These are phyloP conservation scores for Coelastrella sp. DNA, from an alignment of 139 green algal genomes.

Conservation along the genomic window DNA sequence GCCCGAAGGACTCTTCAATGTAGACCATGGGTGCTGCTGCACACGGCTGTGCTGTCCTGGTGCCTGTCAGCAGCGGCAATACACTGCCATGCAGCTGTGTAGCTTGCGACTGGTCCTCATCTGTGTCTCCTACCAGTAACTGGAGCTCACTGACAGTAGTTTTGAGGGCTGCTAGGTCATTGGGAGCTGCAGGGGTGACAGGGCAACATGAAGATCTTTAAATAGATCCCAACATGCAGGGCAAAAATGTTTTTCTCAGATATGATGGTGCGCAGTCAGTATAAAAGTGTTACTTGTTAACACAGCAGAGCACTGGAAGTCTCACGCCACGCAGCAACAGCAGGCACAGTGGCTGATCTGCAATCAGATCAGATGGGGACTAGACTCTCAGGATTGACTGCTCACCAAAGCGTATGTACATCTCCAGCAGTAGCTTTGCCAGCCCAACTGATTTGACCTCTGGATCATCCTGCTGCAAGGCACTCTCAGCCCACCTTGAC, in stretches of 20 bases:
- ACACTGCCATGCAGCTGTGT: constrained; percentile 8
- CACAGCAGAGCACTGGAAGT: neutral
- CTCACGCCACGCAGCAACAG: neutral
- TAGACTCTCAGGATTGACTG: neutral
- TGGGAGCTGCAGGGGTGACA: neutral
- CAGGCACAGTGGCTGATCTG: neutral
- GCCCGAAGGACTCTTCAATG: constrained; percentile 7
- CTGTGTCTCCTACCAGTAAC: constrained; percentile 19
- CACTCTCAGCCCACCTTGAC: constrained; percentile 24
- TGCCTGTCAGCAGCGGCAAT: neutral
- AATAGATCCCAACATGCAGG: too few relatives aligned
- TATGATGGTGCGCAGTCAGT: too few relatives aligned
- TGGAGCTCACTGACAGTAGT: constrained; percentile 22
- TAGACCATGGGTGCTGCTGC: neutral
- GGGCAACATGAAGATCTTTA: neutral
- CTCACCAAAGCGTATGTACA: constrained; percentile 41
- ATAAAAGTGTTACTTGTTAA: neutral
- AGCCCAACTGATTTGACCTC: constrained; percentile 40
- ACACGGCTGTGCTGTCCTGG: constrained; percentile 37
- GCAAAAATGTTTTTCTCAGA: too few relatives aligned
- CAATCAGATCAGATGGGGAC: neutral
- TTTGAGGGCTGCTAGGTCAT: constrained; percentile 43
- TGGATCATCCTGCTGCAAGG: constrained; percentile 46
- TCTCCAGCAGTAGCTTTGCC: constrained; percentile 44
- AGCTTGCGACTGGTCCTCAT: constrained; percentile 28